These are phyloP conservation scores for Rhizopogon rudus DNA, from an alignment of 768 basidiomycete genomes.

Conservation along the genomic window DNA sequence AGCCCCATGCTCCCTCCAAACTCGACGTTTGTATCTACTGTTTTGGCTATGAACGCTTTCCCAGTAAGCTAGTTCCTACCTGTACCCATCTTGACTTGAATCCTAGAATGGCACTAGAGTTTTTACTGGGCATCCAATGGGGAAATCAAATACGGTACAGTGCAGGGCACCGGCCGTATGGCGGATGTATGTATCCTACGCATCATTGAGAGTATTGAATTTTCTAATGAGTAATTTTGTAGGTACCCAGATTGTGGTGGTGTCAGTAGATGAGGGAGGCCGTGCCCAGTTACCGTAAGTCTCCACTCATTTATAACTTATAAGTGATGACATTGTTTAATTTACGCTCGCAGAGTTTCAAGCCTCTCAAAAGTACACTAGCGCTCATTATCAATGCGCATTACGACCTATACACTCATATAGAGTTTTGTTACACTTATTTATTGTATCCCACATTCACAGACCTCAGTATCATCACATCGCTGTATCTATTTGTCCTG, in stretches of 20 bases:
- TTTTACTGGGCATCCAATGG: slow-evolving; percentile 56
- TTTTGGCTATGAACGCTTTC: slow-evolving; percentile 75
- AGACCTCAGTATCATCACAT: slow-evolving; percentile 1
- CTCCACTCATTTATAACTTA: not conserved
- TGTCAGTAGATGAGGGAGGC: slow-evolving; percentile 42
- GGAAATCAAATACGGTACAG: slow-evolving; percentile 53
- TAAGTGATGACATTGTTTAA: slow-evolving; percentile 1
- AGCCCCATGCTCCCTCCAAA: slow-evolving; percentile 11
- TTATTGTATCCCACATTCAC: slow-evolving; percentile 19
- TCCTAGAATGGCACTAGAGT: slow-evolving; percentile 62
- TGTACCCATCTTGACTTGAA: slow-evolving; percentile 12
- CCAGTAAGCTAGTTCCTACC: slow-evolving; percentile 37
- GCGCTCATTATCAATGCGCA: slow-evolving; percentile 8
- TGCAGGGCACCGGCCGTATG: slow-evolving; percentile 46
- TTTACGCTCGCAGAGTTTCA: slow-evolving; percentile 32
- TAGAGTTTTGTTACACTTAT: slow-evolving; percentile 24
- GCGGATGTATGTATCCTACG: slow-evolving; percentile 45
- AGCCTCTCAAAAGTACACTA: slow-evolving; percentile 43
- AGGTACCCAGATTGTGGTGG: slow-evolving; percentile 59
- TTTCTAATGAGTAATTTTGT: slow-evolving; percentile 9
- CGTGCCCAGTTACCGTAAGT: slow-evolving; percentile 57
- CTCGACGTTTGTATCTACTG: slow-evolving; percentile 30
- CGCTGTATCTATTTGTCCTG: slow-evolving; percentile 25
- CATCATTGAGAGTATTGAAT: not conserved
- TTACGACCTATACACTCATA: slow-evolving; percentile 15